These are phyloP conservation scores for Microthyrium microscopicum DNA, from an alignment of 2,329 filamentous ascomycete species.

Conservation along the genomic window DNA sequence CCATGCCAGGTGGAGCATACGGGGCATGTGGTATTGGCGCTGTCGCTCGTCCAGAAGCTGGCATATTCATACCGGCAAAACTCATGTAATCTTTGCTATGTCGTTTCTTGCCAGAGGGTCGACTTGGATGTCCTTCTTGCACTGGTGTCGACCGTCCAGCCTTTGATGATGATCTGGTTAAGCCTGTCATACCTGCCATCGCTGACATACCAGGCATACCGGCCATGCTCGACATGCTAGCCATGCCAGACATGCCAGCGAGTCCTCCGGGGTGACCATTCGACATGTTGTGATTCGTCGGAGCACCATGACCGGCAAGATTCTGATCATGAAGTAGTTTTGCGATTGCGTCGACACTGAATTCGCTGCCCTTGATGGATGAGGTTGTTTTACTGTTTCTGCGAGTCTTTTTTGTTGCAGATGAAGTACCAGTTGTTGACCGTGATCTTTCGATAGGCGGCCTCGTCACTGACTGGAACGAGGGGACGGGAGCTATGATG, in stretches of 20 bases:
- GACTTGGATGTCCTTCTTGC: too few species aligned
- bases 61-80: too few species aligned
- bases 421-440: neutral
- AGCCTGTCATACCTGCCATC: constrained; percentile 3
- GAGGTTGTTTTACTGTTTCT: constrained; percentile 1
- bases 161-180: neutral
- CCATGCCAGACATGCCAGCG: neutral
- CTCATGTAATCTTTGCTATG: constrained; percentile 7
- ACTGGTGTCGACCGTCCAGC: constrained; percentile 1
- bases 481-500: constrained; percentile 1
- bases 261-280: constrained; percentile 1
- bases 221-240: constrained; percentile 2
- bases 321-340: too few species aligned
- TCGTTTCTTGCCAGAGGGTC: constrained; percentile 5
- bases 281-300: neutral
- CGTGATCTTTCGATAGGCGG: neutral
- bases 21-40: too few species aligned
- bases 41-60: neutral
- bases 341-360: neutral
- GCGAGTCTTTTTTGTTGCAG: neutral
- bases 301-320: neutral
- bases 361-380: neutral
- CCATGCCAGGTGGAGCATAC: too few species aligned
- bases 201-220: constrained; percentile 1
- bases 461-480: constrained; percentile 2